A percentile compares a stretch with the other conserved stretches of the same genome.
phyloP scores from a whole-genome alignment of 495 filamentous ascomycete genomes.

The Penicillium fimorum region DNA sequence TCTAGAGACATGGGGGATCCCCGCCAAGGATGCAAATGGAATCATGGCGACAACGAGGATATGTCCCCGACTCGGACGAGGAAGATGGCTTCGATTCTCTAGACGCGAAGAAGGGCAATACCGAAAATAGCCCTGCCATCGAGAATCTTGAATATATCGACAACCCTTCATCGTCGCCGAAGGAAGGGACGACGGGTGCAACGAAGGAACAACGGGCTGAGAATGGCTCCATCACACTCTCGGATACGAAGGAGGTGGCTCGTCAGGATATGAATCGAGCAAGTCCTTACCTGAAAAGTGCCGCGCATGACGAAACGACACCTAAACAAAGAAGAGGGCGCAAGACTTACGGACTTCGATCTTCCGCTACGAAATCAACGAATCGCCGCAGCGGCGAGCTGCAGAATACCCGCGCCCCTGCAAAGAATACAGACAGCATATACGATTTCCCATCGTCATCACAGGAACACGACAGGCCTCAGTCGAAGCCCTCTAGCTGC shows the following conservation, averaged over 20 bases:
- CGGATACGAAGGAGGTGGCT: slow-evolving; percentile 2
- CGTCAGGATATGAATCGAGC: background rate
- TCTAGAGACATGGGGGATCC: slow-evolving; percentile 43
- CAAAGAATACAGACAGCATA: slow-evolving; percentile 15
- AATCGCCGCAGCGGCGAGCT: slow-evolving; percentile 1
- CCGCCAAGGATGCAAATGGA: slow-evolving; percentile 51
- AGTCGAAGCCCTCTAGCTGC: slow-evolving; percentile 11
- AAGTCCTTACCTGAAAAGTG: background rate
- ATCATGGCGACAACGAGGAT: slow-evolving; percentile 61
- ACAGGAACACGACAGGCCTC: background rate
- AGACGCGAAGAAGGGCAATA: slow-evolving; percentile 20
- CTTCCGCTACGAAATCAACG: slow-evolving; percentile 13
- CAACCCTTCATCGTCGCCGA: slow-evolving; percentile 8
- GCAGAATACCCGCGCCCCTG: background rate
- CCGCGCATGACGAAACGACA: slow-evolving; percentile 2
- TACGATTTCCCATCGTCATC: slow-evolving; percentile 27
- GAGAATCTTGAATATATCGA: slow-evolving; percentile 22
- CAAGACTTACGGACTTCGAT: slow-evolving; percentile 17
- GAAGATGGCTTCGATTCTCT: slow-evolving; percentile 52
- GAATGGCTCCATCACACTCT: slow-evolving; percentile 8
- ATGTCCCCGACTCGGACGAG: slow-evolving; percentile 62
- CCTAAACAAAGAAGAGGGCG: slow-evolving; percentile 9
- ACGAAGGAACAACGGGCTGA: slow-evolving; percentile 1
- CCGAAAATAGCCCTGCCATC: slow-evolving; percentile 10
- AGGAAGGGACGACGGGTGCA: slow-evolving; percentile 2